Conservation (phyloP, 352 stramenopile genomes). For the Bremia lactucae region DNA sequence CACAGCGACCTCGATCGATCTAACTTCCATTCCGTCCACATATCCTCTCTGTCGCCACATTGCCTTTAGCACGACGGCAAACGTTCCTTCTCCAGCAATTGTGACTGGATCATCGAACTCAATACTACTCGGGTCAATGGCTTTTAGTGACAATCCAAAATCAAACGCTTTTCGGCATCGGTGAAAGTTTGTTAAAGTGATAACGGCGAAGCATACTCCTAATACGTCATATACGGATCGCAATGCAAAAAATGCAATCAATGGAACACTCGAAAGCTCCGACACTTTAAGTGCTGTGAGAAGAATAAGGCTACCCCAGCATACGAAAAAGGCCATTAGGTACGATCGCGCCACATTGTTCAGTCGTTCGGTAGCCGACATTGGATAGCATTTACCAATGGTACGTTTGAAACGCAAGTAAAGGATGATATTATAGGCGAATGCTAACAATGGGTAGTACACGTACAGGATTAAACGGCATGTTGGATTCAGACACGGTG, state of each 20-base stretch:
- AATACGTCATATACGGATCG: slow-evolving; percentile 64
- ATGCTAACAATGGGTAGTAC: slow-evolving; percentile 62
- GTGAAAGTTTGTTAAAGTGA: slow-evolving; percentile 71
- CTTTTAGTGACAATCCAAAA: slow-evolving; percentile 68
- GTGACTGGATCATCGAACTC: slow-evolving; percentile 72
- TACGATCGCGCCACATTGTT: slow-evolving; percentile 68
- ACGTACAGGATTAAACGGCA: slow-evolving; percentile 66
- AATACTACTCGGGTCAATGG: slow-evolving; percentile 61
- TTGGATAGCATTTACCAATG: slow-evolving; percentile 60
- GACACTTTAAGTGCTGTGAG: slow-evolving; percentile 38
- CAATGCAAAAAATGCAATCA: slow-evolving; percentile 29
- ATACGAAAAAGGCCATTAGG: slow-evolving; percentile 58
- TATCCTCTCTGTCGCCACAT: slow-evolving; percentile 47
- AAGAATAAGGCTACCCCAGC: slow-evolving; percentile 61
- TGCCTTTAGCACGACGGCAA: slow-evolving; percentile 64
- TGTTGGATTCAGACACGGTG: slow-evolving; percentile 54
- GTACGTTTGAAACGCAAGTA: slow-evolving; percentile 69
- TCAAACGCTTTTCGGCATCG: slow-evolving; percentile 62
- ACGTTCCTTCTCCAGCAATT: slow-evolving; percentile 73
- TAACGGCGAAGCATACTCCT: slow-evolving; percentile 47
- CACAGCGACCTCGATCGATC: slow-evolving; percentile 59
- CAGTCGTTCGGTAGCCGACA: slow-evolving; percentile 46
- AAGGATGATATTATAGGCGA: slow-evolving; percentile 69
- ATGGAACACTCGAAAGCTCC: slow-evolving; percentile 18
- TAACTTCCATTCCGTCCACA: slow-evolving; percentile 29